These are phyloP conservation scores for Scutellaria minor DNA, from an alignment of 257 asterid genomes.

Conservation along the genomic window DNA sequence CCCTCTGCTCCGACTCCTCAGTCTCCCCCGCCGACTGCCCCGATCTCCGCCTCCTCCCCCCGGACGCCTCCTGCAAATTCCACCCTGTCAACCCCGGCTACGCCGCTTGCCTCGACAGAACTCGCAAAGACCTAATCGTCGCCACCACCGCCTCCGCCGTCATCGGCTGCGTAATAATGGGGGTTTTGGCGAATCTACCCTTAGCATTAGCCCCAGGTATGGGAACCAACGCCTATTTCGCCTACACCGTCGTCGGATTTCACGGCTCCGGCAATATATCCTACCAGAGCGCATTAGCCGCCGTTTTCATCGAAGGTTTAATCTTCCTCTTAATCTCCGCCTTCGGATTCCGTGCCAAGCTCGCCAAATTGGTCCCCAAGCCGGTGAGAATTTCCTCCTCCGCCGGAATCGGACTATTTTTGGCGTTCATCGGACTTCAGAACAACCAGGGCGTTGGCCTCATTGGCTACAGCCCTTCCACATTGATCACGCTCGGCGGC, in stretches of 20 bases:
- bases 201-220: slow-evolving; percentile 90
- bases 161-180: slow-evolving; percentile 86
- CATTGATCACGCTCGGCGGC: slow-evolving; percentile 82
- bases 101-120: slow-evolving; percentile 70
- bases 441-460: slow-evolving; percentile 83
- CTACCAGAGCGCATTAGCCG: slow-evolving; percentile 80
- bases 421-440: slow-evolving; percentile 88
- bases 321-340: slow-evolving; percentile 74
- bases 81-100: slow-evolving; percentile 91
- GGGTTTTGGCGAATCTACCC: slow-evolving; percentile 75
- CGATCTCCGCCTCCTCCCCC: slow-evolving; percentile 52
- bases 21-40: slow-evolving; percentile 58
- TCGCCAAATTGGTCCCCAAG: slow-evolving; percentile 78
- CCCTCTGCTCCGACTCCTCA: slow-evolving; percentile 71
- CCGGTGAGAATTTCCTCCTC: slow-evolving; percentile 87
- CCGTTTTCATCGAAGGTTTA: slow-evolving; percentile 82
- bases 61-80: slow-evolving; percentile 76
- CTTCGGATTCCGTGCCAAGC: slow-evolving; percentile 71
- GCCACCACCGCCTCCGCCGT: slow-evolving; percentile 87
- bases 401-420: slow-evolving; percentile 89
- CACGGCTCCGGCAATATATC: slow-evolving; percentile 88
- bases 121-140: slow-evolving; percentile 72
- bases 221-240: slow-evolving; percentile 93
- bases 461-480: slow-evolving; percentile 77
- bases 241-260: slow-evolving; percentile 91